Conservation (phyloP, 177 flowering plant species). For the Vitis hybrid region DNA sequence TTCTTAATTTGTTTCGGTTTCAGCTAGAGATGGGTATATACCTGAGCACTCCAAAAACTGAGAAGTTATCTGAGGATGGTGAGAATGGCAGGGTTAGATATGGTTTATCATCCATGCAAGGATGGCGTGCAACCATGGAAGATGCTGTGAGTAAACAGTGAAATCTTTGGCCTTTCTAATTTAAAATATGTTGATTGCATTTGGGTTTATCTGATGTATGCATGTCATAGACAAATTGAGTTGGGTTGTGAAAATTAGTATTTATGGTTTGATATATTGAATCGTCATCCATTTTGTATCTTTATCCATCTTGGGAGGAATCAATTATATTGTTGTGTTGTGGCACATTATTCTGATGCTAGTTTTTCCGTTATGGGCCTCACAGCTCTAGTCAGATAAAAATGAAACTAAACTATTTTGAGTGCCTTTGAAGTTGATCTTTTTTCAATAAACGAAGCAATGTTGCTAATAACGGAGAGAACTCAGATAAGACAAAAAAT, state of each 20-base stretch:
- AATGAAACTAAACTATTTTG: no score
- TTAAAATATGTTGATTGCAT: not conserved
- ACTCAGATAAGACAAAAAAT: no score
- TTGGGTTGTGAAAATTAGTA: not conserved
- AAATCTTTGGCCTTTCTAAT: not conserved
- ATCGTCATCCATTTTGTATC: no score
- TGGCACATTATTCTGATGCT: no score
- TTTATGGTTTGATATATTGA: not conserved
- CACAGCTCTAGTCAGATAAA: no score
- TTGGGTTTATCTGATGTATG: not conserved
- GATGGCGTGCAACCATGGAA: slow-evolving; percentile 63
- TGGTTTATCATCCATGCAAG: slow-evolving; percentile 59
- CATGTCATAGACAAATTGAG: not conserved
- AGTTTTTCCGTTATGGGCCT: no score
- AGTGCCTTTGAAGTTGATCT: no score
- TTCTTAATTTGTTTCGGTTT: not conserved
- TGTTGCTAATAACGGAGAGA: no score
- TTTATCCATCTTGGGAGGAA: no score
- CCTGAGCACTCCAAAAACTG: slow-evolving; percentile 54
- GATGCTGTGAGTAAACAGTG: slow-evolving; percentile 46
- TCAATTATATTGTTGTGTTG: no score
- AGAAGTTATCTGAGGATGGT: slow-evolving; percentile 55
- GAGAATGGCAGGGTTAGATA: slow-evolving; percentile 35
- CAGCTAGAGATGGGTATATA: slow-evolving; percentile 44
- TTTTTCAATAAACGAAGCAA: no score